Conservation (phyloP, 2,329 filamentous ascomycete species). For the Tolypocladium pustulatum region DNA sequence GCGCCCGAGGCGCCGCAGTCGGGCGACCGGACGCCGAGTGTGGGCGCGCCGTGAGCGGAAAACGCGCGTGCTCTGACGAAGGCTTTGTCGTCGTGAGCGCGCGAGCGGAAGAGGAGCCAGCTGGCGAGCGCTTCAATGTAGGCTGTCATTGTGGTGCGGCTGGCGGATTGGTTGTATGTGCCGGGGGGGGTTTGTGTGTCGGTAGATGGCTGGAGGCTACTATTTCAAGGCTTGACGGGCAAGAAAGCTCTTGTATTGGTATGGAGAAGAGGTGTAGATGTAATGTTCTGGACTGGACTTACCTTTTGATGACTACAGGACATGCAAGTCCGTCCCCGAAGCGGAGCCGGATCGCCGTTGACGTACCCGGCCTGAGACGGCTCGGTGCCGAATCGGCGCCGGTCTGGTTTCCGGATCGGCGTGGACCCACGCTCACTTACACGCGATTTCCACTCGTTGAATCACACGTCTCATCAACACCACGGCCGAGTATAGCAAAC, state of each 20-base stretch:
- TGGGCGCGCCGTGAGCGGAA: not conserved
- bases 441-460: not conserved
- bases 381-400: not conserved
- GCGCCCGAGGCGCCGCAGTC: not conserved
- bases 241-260: not conserved
- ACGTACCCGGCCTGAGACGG: not conserved
- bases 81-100: not conserved
- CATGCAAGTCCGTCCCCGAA: not conserved
- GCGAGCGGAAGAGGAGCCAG: not conserved
- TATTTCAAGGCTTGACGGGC: too few relatives aligned
- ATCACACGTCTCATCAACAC: not conserved
- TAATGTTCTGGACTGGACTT: too few relatives aligned
- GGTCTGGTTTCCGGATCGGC: not conserved
- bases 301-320: too few relatives aligned
- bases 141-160: not conserved
- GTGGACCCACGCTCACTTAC: not conserved
- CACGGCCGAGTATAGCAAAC: not conserved
- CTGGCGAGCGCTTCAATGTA: not conserved
- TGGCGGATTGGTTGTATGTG: too few relatives aligned
- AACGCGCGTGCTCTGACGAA: not conserved
- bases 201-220: too few relatives aligned
- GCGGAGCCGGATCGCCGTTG: not conserved
- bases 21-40: not conserved
- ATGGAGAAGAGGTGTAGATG: not conserved
- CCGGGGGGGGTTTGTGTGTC: too few relatives aligned